Percentiles rank a stretch among this genome's conserved stretches.
Conservation (phyloP, 805 yeast species). For the Ogataea allantospora region DNA sequence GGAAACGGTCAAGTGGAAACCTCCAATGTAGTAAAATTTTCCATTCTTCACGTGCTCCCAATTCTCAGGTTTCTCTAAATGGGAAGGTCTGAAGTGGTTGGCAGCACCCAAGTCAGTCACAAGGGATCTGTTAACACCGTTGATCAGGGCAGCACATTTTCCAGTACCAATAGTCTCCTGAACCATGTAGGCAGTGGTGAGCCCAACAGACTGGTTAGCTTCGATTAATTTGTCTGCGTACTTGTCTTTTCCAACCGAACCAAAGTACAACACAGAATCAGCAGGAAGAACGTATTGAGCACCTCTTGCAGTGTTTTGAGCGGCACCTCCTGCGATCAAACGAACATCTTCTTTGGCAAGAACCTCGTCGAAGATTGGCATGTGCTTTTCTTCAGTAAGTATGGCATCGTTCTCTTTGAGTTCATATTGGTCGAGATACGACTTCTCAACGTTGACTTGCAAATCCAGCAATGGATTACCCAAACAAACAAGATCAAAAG, state of each 20-base stretch:
- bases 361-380: slow-evolving; percentile 83
- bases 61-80: slow-evolving; percentile 84
- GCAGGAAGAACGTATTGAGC: slow-evolving; percentile 89
- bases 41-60: slow-evolving; percentile 85
- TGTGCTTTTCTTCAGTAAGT: slow-evolving; percentile 74
- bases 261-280: slow-evolving; percentile 85
- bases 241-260: slow-evolving; percentile 92
- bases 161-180: slow-evolving; percentile 83
- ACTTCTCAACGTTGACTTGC: slow-evolving; percentile 70
- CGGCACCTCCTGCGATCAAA: slow-evolving; percentile 97
- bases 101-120: slow-evolving; percentile 98
- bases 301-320: slow-evolving; percentile 98
- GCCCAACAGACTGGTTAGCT: slow-evolving; percentile 89
- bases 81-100: slow-evolving; percentile 89
- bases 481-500: slow-evolving; percentile 73
- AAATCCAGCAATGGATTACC: slow-evolving; percentile 92
- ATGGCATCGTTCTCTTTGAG: slow-evolving; percentile 94
- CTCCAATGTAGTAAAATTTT: slow-evolving; percentile 87
- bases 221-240: slow-evolving; percentile 75
- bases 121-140: slow-evolving; percentile 82
- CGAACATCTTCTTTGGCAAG: slow-evolving; percentile 58
- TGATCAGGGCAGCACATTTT: slow-evolving; percentile 93
- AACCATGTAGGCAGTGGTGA: slow-evolving; percentile 79
- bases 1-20: slow-evolving; percentile 98
- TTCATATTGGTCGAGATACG: slow-evolving; percentile 73